phyloP scores from a whole-genome alignment of 148 eudicot species.

The Silene conica region DNA sequence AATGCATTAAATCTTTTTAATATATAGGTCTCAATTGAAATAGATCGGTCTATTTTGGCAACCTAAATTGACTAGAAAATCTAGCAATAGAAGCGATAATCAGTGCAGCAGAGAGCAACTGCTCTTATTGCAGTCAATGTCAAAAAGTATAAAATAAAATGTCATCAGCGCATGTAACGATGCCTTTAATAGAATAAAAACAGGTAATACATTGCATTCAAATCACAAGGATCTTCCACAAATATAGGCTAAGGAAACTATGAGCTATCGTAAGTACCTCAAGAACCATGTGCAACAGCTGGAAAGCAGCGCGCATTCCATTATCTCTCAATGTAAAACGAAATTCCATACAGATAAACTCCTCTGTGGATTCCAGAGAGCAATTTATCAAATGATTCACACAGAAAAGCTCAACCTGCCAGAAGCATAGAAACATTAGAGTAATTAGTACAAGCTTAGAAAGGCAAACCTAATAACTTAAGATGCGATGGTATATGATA shows the following conservation, averaged over 20 bases:
- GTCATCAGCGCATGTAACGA: neutral
- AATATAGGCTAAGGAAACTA: neutral
- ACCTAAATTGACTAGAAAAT: neutral
- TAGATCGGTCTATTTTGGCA: neutral
- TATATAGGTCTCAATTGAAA: neutral
- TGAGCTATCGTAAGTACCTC: slow-evolving; percentile 48
- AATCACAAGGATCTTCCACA: neutral
- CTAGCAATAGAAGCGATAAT: neutral
- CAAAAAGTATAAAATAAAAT: neutral
- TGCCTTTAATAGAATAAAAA: neutral
- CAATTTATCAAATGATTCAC: slow-evolving; percentile 97
- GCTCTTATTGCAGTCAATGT: neutral
- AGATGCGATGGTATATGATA: neutral
- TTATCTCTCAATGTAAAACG: slow-evolving; percentile 94
- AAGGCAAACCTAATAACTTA: neutral
- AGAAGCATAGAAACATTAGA: slow-evolving; percentile 21
- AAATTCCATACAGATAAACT: slow-evolving; percentile 96
- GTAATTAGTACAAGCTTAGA: neutral
- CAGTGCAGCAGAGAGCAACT: neutral
- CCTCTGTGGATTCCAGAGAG: slow-evolving; percentile 96
- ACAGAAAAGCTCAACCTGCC: slow-evolving; percentile 95
- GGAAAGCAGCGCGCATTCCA: slow-evolving; percentile 99
- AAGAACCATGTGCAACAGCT: slow-evolving; percentile 98
- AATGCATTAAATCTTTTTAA: neutral
- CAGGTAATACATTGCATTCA: neutral